Evolutionary conservation across 495 filamentous ascomycete species (phyloP).

Genomic region (Aspergillus funiculosus): DNA sequence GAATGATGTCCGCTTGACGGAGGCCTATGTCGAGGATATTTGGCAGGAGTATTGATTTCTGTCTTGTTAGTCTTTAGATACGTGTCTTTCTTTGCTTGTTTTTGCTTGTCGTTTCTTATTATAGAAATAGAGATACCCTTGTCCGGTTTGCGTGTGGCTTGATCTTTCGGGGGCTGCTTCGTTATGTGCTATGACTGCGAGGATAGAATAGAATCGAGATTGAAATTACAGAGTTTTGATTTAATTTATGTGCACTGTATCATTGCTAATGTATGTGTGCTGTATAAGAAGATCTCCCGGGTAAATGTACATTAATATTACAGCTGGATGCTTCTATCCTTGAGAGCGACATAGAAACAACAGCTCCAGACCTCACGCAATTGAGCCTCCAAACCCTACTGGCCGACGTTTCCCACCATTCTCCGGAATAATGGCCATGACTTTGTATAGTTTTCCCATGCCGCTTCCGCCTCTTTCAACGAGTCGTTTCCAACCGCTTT

Average conservation of each 20-base stretch:
- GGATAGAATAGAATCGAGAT: no score
- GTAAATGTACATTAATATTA: constrained; percentile 7
- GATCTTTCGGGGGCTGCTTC: no score
- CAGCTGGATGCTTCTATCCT: no score
- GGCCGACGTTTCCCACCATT: constrained; percentile 65
- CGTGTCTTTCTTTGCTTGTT: not conserved
- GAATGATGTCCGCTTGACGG: constrained; percentile 72
- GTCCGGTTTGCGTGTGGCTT: no score
- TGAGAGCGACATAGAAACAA: no score
- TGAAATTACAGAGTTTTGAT: no score
- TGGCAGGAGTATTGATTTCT: constrained; percentile 64
- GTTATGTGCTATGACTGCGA: no score
- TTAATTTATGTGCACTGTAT: no score
- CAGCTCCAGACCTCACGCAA: no score
- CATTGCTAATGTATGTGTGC: no score
- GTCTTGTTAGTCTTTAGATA: not conserved
- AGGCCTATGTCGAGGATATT: constrained; percentile 77
- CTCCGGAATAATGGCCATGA: constrained; percentile 82
- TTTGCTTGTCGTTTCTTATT: not conserved
- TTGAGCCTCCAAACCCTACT: constrained; percentile 94
- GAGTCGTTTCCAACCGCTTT: constrained; percentile 68
- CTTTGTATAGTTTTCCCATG: constrained; percentile 95
- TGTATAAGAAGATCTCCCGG: no score
- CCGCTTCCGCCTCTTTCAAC: constrained; percentile 70
- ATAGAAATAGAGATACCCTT: no score